These are phyloP conservation scores for Debaryomyces subglobosus DNA, from an alignment of 1,139 yeast genomes.

Conservation along the genomic window DNA sequence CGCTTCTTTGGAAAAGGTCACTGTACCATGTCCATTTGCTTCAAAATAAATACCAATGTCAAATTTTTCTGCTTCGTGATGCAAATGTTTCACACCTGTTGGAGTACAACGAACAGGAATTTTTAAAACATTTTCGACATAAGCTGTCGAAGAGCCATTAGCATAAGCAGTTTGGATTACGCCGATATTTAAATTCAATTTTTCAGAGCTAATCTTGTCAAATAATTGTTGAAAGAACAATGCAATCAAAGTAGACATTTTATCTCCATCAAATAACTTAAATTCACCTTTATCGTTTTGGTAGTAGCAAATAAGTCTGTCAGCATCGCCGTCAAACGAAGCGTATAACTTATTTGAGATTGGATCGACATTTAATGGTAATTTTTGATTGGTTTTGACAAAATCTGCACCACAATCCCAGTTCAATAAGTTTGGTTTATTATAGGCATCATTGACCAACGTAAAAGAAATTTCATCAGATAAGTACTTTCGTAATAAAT, in stretches of 20 bases:
- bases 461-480: constrained; percentile 41
- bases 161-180: constrained; percentile 98
- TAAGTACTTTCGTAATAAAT: constrained; percentile 49
- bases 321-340: constrained; percentile 98
- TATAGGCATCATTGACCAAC: constrained; percentile 63
- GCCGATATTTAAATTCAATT: constrained; percentile 59
- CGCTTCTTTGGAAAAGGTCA: constrained; percentile 69
- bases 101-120: constrained; percentile 89
- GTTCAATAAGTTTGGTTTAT: constrained; percentile 64
- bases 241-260: constrained; percentile 84
- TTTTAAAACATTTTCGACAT: constrained; percentile 60
- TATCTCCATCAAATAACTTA: constrained; percentile 88
- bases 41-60: constrained; percentile 95
- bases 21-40: constrained; percentile 99
- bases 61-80: constrained; percentile 80
- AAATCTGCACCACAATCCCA: constrained; percentile 92
- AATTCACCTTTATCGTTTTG: constrained; percentile 52
- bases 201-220: constrained; percentile 38
- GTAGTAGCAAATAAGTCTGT: constrained; percentile 86
- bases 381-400: constrained; percentile 84
- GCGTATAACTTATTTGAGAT: constrained; percentile 58
- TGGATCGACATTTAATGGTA: constrained; percentile 64
- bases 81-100: constrained; percentile 96
- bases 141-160: constrained; percentile 86
- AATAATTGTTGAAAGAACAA: constrained; percentile 61